Conservation (phyloP, 1,284 basidiomycete genomes). For the Fomitopsis schrenkii region DNA sequence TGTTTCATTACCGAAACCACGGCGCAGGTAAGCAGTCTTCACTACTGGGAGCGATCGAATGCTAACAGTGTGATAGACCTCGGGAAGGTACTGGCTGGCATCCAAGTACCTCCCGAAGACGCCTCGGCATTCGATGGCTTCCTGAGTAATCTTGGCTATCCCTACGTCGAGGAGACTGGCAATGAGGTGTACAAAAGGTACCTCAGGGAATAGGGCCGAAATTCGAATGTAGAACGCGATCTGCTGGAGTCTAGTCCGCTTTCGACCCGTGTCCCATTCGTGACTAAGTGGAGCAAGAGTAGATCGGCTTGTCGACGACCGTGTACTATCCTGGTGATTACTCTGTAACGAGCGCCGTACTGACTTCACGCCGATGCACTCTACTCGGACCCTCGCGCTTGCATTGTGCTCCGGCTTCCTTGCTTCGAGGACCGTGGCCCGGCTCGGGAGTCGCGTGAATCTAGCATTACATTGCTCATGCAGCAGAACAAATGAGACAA, state of each 20-base stretch:
- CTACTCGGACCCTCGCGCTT: no score
- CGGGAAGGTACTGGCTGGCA: conserved; percentile 88
- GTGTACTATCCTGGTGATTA: no score
- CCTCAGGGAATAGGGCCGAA: conserved; percentile 31
- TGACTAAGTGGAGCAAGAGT: no score
- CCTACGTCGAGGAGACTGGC: conserved; percentile 90
- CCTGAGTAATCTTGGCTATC: conserved; percentile 77
- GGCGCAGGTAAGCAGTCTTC: conserved; percentile 72
- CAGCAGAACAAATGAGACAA: neutral
- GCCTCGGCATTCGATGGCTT: conserved; percentile 69
- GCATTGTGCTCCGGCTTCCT: no score
- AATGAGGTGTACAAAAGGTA: conserved; percentile 86
- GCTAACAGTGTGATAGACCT: conserved; percentile 54
- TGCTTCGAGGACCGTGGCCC: no score
- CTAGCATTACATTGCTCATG: neutral
- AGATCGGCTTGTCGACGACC: no score
- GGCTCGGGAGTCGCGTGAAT: neutral
- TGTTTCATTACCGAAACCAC: conserved; percentile 98
- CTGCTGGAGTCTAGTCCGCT: neutral
- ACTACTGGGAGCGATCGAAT: conserved; percentile 1
- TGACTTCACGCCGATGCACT: no score
- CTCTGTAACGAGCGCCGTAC: no score
- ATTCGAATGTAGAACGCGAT: neutral
- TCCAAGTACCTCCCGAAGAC: conserved; percentile 82
- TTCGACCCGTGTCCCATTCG: neutral